Conservation (phyloP, 495 filamentous ascomycete species). For the Hypoxylon lienhwacheense region DNA sequence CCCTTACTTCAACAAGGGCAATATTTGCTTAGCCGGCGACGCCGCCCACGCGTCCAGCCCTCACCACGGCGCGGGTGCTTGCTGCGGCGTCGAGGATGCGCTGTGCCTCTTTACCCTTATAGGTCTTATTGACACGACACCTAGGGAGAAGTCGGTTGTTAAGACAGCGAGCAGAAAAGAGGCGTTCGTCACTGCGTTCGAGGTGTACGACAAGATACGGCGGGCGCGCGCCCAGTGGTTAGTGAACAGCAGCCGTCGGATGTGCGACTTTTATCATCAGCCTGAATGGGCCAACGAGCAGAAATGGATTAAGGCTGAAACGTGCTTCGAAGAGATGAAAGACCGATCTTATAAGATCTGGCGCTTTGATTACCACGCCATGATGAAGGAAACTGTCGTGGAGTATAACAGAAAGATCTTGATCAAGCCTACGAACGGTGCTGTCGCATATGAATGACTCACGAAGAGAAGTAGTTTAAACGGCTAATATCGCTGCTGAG, state of each 20-base stretch:
- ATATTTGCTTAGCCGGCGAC: constrained; percentile 42
- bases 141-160: not conserved
- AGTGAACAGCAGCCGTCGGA: constrained; percentile 38
- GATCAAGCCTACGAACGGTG: not conserved
- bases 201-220: constrained; percentile 23
- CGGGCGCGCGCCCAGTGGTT: constrained; percentile 40
- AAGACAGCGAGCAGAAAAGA: constrained; percentile 6
- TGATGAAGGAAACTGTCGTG: constrained; percentile 28
- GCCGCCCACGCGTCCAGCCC: constrained; percentile 49
- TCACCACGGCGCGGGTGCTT: constrained; percentile 48
- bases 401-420: constrained; percentile 8
- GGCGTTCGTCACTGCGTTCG: constrained; percentile 14
- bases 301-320: constrained; percentile 40
- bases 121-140: constrained; percentile 1
- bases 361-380: constrained; percentile 38
- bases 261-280: constrained; percentile 40
- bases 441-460: not conserved
- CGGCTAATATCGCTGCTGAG: too few species aligned
- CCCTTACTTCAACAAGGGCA: constrained; percentile 35
- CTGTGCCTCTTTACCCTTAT: constrained; percentile 31
- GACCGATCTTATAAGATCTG: constrained; percentile 41
- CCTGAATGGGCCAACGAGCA: constrained; percentile 24
- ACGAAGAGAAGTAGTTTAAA: too few species aligned
- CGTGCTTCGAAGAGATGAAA: constrained; percentile 38
- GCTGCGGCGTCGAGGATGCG: constrained; percentile 46